phyloP scores from a whole-genome alignment of 345 rosid species.

The Stellera chamaejasme region DNA sequence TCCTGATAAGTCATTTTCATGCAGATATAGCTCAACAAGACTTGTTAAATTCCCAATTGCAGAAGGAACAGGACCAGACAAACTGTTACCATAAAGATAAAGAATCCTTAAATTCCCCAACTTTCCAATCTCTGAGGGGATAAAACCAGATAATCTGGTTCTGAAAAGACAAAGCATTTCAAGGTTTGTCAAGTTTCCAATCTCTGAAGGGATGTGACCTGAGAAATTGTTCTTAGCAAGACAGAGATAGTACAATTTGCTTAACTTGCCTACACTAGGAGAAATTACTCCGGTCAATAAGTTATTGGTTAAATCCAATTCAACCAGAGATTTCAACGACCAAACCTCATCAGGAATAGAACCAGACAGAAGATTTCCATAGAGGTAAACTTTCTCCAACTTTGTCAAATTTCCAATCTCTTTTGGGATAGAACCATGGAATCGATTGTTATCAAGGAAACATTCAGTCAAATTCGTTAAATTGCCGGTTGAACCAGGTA shows the following conservation, averaged over 20 bases:
- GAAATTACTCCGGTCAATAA: neutral
- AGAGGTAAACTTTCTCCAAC: no score
- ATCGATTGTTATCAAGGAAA: no score
- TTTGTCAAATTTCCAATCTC: no score
- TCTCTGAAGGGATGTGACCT: slow-evolving; percentile 42
- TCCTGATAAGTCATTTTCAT: slow-evolving; percentile 16
- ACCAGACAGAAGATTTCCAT: no score
- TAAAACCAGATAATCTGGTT: slow-evolving; percentile 34
- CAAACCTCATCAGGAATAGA: no score
- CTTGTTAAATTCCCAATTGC: slow-evolving; percentile 33
- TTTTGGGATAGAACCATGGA: no score
- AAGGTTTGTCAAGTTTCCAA: slow-evolving; percentile 32
- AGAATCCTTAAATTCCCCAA: slow-evolving; percentile 13
- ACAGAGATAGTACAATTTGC: no score
- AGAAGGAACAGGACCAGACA: slow-evolving; percentile 45
- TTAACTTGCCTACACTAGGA: no score
- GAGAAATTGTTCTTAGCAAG: slow-evolving; percentile 37
- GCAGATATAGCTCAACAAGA: neutral
- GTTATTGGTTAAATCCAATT: no score
- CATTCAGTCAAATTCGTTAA: no score
- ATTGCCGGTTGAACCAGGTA: no score
- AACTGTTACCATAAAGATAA: slow-evolving; percentile 42
- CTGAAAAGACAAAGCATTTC: slow-evolving; percentile 22
- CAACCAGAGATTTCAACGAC: no score
- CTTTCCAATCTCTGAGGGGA: slow-evolving; percentile 44